These are phyloP conservation scores for Platanus orientalis DNA, from an alignment of 164 flowering plant species.

Conservation along the genomic window DNA sequence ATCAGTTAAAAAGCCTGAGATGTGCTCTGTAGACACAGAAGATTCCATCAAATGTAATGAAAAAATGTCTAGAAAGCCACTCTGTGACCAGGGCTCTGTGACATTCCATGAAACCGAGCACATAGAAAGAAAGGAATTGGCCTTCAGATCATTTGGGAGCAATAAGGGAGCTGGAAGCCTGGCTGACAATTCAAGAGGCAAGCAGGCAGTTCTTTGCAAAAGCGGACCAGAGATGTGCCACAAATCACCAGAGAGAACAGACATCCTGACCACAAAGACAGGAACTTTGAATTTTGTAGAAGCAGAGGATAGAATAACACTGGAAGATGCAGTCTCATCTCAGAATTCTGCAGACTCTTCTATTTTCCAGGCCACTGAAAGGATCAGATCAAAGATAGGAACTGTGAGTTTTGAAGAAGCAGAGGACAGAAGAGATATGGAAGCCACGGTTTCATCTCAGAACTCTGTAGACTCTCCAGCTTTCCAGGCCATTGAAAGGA, in stretches of 20 bases:
- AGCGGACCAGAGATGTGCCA: constrained; percentile 3
- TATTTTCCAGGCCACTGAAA: constrained; percentile 26
- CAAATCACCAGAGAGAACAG: constrained; percentile 10
- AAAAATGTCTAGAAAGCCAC: constrained; percentile 3
- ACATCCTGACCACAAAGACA: constrained; percentile 9
- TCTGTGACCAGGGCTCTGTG: constrained; percentile 6
- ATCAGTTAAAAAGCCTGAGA: constrained; percentile 30
- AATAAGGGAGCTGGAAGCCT: constrained; percentile 1
- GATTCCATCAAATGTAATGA: constrained; percentile 16
- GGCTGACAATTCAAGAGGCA: constrained; percentile 12
- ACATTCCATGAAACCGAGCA: constrained; percentile 9
- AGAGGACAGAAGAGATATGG: constrained; percentile 3
- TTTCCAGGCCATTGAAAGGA: constrained; percentile 27
- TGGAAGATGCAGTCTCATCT: constrained; percentile 44
- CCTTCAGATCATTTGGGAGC: constrained; percentile 19
- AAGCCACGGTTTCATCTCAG: constrained; percentile 26
- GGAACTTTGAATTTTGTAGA: constrained; percentile 19
- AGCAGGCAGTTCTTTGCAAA: not conserved
- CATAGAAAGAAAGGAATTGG: constrained; percentile 21
- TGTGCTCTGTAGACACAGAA: constrained; percentile 5
- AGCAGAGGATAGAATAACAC: constrained; percentile 22
- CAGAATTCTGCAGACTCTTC: constrained; percentile 32
- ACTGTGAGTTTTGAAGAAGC: constrained; percentile 3
- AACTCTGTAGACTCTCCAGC: constrained; percentile 30
- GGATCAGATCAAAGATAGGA: constrained; percentile 21